Percentiles rank a stretch among this genome's conserved stretches.
Conservation (phyloP, 305 asterid species). For the Coffea humblotiana region DNA sequence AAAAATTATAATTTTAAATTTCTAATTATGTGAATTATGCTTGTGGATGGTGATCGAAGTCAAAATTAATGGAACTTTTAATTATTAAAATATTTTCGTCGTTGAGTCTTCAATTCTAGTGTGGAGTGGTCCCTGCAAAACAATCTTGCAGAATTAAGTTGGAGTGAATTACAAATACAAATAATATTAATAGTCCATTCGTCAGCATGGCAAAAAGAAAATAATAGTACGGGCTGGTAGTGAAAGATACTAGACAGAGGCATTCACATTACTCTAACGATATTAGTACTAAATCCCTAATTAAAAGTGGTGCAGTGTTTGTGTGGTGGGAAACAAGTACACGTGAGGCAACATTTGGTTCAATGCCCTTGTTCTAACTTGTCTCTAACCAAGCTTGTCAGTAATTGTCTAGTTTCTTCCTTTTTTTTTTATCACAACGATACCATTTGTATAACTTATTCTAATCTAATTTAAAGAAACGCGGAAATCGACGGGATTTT, state of each 20-base stretch:
- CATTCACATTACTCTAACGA: neutral
- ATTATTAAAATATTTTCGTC: too few species aligned
- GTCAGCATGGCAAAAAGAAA: neutral
- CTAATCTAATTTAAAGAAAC: too few species aligned
- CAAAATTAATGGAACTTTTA: too few species aligned
- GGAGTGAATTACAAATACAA: neutral
- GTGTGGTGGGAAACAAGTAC: conserved; percentile 45
- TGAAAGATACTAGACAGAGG: conserved; percentile 27
- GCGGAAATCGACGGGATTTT: too few species aligned
- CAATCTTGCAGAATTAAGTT: neutral
- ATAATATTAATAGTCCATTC: neutral
- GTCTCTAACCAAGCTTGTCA: neutral
- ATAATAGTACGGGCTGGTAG: neutral
- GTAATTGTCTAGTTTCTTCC: neutral
- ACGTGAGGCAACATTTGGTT: conserved; percentile 34
- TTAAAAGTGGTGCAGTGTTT: conserved; percentile 16
- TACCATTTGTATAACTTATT: too few species aligned
- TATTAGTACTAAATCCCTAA: neutral
- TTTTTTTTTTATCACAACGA: too few species aligned
- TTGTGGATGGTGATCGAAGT: too few species aligned
- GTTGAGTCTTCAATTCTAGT: too few species aligned
- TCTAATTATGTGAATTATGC: too few species aligned
- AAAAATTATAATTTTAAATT: too few species aligned
- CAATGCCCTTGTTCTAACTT: neutral
- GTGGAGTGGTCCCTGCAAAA: neutral